These are phyloP conservation scores for Fagopyrum esculentum DNA, from an alignment of 148 eudicot species.

Conservation along the genomic window DNA sequence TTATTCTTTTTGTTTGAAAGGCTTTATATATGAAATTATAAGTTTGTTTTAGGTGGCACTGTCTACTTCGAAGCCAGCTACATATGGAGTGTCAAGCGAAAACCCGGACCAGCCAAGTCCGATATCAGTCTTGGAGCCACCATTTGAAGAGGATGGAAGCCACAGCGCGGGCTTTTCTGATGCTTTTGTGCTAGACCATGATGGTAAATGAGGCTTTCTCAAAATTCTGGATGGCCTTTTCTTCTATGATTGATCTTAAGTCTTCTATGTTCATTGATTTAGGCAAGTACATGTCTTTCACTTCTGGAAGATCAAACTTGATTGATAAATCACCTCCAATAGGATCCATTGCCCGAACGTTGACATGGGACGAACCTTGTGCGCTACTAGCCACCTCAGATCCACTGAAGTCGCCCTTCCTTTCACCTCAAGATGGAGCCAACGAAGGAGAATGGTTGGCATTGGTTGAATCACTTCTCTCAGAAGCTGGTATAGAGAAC, in stretches of 20 bases:
- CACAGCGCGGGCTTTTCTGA: constrained; percentile 27
- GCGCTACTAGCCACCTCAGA: constrained; percentile 32
- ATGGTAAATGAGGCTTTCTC: constrained; percentile 38
- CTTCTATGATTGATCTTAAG: neutral
- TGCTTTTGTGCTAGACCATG: constrained; percentile 26
- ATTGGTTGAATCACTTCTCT: constrained; percentile 58
- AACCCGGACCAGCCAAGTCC: constrained; percentile 95
- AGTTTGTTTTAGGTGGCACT: constrained; percentile 40
- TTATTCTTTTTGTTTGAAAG: neutral
- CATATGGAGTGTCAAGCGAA: constrained; percentile 33
- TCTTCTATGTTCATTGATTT: constrained; percentile 16
- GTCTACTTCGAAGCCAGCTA: constrained; percentile 25
- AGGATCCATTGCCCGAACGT: constrained; percentile 84
- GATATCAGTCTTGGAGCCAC: constrained; percentile 65
- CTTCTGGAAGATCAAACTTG: constrained; percentile 49
- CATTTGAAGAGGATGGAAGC: constrained; percentile 60
- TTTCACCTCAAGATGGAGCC: constrained; percentile 27
- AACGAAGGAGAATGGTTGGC: constrained; percentile 52
- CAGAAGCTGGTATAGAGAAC: constrained; percentile 45
- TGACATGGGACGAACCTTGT: constrained; percentile 63
- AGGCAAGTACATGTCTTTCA: constrained; percentile 36
- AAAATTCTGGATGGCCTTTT: neutral
- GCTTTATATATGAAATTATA: neutral
- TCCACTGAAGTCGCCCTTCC: constrained; percentile 34
- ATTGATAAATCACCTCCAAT: constrained; percentile 94